Conservation (phyloP, 352 stramenopile species). For the Phytophthora fragariae region DNA sequence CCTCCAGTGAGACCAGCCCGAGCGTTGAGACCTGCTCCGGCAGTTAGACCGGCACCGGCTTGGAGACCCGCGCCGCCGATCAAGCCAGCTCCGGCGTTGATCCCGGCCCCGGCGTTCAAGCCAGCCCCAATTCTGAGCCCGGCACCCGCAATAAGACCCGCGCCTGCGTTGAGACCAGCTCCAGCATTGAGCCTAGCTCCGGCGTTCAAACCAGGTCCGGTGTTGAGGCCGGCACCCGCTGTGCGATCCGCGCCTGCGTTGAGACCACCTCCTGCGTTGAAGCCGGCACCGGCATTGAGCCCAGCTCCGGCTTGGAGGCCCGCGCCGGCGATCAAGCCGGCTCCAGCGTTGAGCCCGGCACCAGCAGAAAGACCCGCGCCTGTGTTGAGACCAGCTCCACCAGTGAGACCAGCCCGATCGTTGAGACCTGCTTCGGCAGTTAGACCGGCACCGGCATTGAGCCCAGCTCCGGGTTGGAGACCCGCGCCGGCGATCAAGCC, state of each 20-base stretch:
- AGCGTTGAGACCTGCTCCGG: slow-evolving; percentile 3
- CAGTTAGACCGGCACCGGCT: background rate
- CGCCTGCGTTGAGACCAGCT: too few relatives aligned
- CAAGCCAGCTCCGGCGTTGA: background rate
- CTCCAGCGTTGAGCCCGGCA: background rate
- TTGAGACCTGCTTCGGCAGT: slow-evolving; percentile 2
- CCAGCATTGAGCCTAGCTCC: too few relatives aligned
- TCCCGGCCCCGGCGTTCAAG: background rate
- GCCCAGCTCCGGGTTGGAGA: too few relatives aligned
- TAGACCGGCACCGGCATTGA: background rate
- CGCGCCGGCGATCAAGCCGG: too few relatives aligned
- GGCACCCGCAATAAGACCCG: too few relatives aligned
- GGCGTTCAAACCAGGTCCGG: background rate
- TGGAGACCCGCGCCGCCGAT: background rate
- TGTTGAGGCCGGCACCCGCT: background rate
- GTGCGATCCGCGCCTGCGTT: background rate
- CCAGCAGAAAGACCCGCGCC: background rate
- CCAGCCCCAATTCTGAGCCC: too few relatives aligned
- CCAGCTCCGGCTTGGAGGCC: too few relatives aligned
- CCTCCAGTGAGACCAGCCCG: background rate
- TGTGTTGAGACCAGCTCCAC: background rate
- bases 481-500: too few relatives aligned
- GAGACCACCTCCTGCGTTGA: background rate
- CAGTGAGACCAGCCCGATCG: background rate
- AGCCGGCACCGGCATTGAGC: too few relatives aligned